Base-by-base conservation (phyloP, 441 rosid genomes). In the Mallotus repandus region DNA sequence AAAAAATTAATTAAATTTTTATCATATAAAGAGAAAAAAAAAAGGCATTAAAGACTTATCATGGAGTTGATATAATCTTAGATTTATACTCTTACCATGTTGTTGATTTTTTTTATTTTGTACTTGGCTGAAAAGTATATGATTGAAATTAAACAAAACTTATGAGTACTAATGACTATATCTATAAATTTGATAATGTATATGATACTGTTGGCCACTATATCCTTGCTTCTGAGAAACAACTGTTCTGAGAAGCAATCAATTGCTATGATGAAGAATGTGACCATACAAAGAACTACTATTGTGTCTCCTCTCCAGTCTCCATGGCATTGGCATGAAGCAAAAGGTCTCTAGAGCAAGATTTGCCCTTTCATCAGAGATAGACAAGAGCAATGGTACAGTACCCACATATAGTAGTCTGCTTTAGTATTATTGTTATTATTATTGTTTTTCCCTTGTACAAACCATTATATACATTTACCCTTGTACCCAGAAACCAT, bases 291-390 rank as follows among this genome's bases (percentile, higher is more conserved):
- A 21, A 64, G n/a, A 45, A 8, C 7, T 38, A 38, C 7, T 38
- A 6, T 4, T 38, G 41, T 45, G 49, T 45, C 49, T 45, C 12
- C 9, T 45, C 49, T 45, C 49, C 12, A 43, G 7, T 9, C 7
- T 22, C 52, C 29, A 75, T 68, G 75, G 46, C 74, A 75, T 53
- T 68, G 75, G 46, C 74, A 75, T 53, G 48, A 38, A 58, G 50
- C 62, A 73, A 69, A 57, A 65, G 46, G 38, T 54, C 43, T 69
- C 25, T 41, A 41, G 49, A 38, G 22, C 22, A 62, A 56, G 11
- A 2, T 19, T 56, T 56, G 15, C 60, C 29, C 13, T 56, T 56
- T 22, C 29, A 19, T 22, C 60, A 56, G 12, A 56, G 12, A 56
- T 11, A 35, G 49, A 2, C 0, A 7, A 38, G 48, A 35, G 54